phyloP scores from a whole-genome alignment of 2,329 filamentous ascomycete species.

The Epichloe gansuensis region DNA sequence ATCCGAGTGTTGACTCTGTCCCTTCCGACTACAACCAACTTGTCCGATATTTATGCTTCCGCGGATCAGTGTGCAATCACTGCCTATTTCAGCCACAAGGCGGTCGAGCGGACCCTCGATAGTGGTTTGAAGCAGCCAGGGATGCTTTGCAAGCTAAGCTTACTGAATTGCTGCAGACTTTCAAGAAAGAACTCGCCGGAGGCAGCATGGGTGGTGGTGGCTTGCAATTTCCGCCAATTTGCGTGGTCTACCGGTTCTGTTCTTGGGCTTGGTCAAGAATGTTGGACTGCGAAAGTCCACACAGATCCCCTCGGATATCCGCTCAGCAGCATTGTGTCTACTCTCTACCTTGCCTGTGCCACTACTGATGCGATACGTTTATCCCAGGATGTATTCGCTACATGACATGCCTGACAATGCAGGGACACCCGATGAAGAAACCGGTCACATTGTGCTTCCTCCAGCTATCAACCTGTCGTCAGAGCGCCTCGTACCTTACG shows the following conservation, averaged over 20 bases:
- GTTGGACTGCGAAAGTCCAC: slow-evolving; percentile 85
- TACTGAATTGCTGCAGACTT: slow-evolving; percentile 84
- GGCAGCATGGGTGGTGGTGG: slow-evolving; percentile 93
- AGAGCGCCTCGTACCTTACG: slow-evolving; percentile 76
- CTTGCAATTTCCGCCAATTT: slow-evolving; percentile 87
- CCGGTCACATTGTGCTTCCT: slow-evolving; percentile 80
- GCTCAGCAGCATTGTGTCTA: slow-evolving; percentile 82
- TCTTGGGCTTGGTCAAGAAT: slow-evolving; percentile 92
- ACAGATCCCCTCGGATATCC: slow-evolving; percentile 86
- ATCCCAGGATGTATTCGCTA: slow-evolving; percentile 71
- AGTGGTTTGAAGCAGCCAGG: slow-evolving; percentile 76
- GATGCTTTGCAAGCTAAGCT: slow-evolving; percentile 87
- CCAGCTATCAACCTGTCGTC: slow-evolving; percentile 78
- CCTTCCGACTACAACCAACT: slow-evolving; percentile 79
- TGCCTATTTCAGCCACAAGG: slow-evolving; percentile 94
- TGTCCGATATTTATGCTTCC: slow-evolving; percentile 87
- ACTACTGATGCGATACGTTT: slow-evolving; percentile 86
- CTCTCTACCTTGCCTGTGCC: slow-evolving; percentile 89
- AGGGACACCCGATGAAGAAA: slow-evolving; percentile 72
- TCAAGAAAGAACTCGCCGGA: slow-evolving; percentile 91
- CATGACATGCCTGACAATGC: slow-evolving; percentile 96
- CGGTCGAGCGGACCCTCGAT: slow-evolving; percentile 78
- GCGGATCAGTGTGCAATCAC: slow-evolving; percentile 91
- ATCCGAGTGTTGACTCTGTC: slow-evolving; percentile 91
- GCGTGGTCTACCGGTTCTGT: slow-evolving; percentile 75